Conservation (phyloP, 2,329 filamentous ascomycete genomes). For the Aspergillus sp. region DNA sequence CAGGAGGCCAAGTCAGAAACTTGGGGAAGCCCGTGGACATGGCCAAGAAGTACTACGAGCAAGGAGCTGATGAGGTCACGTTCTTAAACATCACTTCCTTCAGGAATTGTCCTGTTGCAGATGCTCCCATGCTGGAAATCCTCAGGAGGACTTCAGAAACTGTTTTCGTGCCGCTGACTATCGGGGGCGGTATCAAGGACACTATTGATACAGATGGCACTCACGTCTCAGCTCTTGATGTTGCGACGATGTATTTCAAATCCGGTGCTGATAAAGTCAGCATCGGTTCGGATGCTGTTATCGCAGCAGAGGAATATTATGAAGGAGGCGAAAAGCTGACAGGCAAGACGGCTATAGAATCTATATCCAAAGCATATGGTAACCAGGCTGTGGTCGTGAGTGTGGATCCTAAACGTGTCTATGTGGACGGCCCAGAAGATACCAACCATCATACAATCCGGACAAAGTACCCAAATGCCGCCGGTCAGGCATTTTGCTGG, state of each 20-base stretch:
- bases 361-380: slow-evolving; percentile 89
- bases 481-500: slow-evolving; percentile 84
- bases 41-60: slow-evolving; percentile 90
- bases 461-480: slow-evolving; percentile 69
- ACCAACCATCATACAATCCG: slow-evolving; percentile 74
- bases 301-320: slow-evolving; percentile 90
- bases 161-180: slow-evolving; percentile 93
- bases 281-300: slow-evolving; percentile 92
- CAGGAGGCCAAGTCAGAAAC: slow-evolving; percentile 72
- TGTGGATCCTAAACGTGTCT: slow-evolving; percentile 89
- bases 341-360: slow-evolving; percentile 89
- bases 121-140: slow-evolving; percentile 95
- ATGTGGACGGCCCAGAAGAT: slow-evolving; percentile 68
- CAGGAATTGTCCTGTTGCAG: slow-evolving; percentile 87
- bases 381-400: slow-evolving; percentile 96
- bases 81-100: slow-evolving; percentile 99
- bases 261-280: slow-evolving; percentile 96
- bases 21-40: slow-evolving; percentile 96
- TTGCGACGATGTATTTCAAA: slow-evolving; percentile 96
- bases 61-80: slow-evolving; percentile 94
- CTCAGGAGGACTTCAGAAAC: slow-evolving; percentile 81
- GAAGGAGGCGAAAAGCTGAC: slow-evolving; percentile 66
- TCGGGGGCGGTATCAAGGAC: slow-evolving; percentile 93
- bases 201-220: slow-evolving; percentile 86
- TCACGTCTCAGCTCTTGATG: slow-evolving; percentile 82